Evolutionary conservation across 83 land plant genomes (phyloP).

Genomic region (Thuja plicata): DNA sequence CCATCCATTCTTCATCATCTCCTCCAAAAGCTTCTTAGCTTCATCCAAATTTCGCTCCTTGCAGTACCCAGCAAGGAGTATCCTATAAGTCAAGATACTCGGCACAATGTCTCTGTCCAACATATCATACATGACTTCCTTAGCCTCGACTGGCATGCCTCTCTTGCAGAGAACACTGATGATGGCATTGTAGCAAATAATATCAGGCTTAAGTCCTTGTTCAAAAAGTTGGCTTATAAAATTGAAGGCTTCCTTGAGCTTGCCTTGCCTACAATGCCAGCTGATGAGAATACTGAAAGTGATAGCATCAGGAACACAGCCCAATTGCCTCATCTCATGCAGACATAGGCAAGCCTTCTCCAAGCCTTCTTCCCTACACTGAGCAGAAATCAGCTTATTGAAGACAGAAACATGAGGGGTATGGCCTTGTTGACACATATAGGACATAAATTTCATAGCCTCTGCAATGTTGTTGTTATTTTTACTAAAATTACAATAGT

Average conservation of each 20-base stretch:
- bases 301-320: conserved; percentile 47
- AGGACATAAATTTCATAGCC: conserved; percentile 24
- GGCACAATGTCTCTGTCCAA: conserved; percentile 35
- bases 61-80: conserved; percentile 59
- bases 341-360: conserved; percentile 30
- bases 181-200: conserved; percentile 49
- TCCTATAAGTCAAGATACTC: conserved; percentile 30
- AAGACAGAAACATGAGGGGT: conserved; percentile 29
- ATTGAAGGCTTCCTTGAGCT: conserved; percentile 35
- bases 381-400: conserved; percentile 41
- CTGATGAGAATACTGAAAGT: conserved; percentile 52
- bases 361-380: conserved; percentile 36
- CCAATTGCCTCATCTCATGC: conserved; percentile 32
- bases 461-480: conserved; percentile 41
- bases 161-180: conserved; percentile 45
- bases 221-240: conserved; percentile 39
- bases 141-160: conserved; percentile 39
- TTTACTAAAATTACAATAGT: conserved; percentile 24
- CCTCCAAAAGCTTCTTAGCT: conserved; percentile 23
- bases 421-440: conserved; percentile 26
- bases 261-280: conserved; percentile 48
- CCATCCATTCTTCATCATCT: conserved; percentile 33
- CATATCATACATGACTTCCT: conserved; percentile 55
- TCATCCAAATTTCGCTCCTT: conserved; percentile 48
- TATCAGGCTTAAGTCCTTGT: conserved; percentile 30